Evolutionary conservation across 495 filamentous ascomycete species (phyloP).

Genomic region (Amphirosellinia nigrospora): DNA sequence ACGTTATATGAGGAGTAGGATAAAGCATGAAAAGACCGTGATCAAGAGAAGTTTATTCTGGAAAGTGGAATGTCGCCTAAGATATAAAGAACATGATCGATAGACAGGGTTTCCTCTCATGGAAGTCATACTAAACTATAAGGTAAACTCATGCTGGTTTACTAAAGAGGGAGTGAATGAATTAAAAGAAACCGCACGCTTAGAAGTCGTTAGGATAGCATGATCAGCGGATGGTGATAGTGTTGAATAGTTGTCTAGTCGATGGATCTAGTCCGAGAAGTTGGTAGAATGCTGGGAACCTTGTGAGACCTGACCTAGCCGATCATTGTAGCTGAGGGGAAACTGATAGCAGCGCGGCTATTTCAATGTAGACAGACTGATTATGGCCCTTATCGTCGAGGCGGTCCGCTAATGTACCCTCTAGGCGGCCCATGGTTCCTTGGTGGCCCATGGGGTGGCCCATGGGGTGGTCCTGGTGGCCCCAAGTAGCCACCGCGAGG

Average conservation of each 20-base stretch:
- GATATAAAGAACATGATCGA: background rate
- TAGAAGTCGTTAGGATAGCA: background rate
- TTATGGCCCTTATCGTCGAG: background rate
- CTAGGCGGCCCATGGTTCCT: background rate
- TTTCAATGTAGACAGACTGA: background rate
- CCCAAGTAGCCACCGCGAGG: background rate
- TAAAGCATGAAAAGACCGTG: background rate
- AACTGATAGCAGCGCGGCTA: background rate
- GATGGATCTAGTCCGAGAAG: background rate
- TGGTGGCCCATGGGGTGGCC: background rate
- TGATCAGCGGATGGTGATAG: background rate
- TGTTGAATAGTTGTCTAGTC: background rate
- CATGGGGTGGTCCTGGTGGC: background rate
- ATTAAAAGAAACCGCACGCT: background rate
- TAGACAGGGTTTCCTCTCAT: background rate
- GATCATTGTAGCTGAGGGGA: too few relatives aligned
- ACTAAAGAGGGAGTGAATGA: background rate
- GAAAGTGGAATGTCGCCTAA: background rate
- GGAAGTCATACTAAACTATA: background rate
- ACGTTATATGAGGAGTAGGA: too few relatives aligned
- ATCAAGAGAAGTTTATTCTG: background rate
- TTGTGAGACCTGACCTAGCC: too few relatives aligned
- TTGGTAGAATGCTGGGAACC: background rate
- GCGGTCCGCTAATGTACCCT: background rate
- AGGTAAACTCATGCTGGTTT: background rate